These are phyloP conservation scores for Mimosa pudica DNA, from an alignment of 306 rosid genomes.

Conservation along the genomic window DNA sequence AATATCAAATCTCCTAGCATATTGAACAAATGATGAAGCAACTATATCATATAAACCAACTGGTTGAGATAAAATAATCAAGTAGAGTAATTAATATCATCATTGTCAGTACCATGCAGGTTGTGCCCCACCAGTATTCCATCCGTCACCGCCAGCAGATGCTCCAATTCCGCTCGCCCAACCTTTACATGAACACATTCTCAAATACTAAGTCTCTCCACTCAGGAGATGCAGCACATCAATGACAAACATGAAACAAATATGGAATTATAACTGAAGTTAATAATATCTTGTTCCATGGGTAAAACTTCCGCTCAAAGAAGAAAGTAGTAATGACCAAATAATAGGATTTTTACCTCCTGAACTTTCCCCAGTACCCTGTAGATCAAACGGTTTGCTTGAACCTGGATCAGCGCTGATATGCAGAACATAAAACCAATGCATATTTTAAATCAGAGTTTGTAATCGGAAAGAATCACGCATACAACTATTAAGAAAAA, in stretches of 20 bases:
- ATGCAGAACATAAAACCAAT: slow-evolving; percentile 36
- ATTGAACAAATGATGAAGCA: slow-evolving; percentile 17
- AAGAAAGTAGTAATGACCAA: slow-evolving; percentile 6
- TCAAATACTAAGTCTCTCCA: slow-evolving; percentile 31
- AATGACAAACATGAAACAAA: slow-evolving; percentile 18
- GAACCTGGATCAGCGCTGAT: slow-evolving; percentile 64
- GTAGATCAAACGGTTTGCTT: slow-evolving; percentile 71
- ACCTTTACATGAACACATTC: slow-evolving; percentile 50
- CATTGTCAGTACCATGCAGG: slow-evolving; percentile 56
- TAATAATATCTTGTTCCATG: background rate
- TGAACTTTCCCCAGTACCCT: slow-evolving; percentile 68
- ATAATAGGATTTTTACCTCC: slow-evolving; percentile 58
- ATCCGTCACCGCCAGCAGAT: slow-evolving; percentile 59
- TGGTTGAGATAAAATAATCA: background rate
- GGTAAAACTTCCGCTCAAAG: background rate
- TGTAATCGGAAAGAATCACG: slow-evolving; percentile 12
- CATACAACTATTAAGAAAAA: slow-evolving; percentile 15
- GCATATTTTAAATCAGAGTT: slow-evolving; percentile 19
- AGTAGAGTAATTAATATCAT: slow-evolving; percentile 19
- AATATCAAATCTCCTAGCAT: background rate
- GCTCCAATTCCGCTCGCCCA: slow-evolving; percentile 73
- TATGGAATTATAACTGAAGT: slow-evolving; percentile 13
- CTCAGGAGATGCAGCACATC: slow-evolving; percentile 18
- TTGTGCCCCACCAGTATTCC: slow-evolving; percentile 62
- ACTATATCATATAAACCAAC: background rate